Percentiles rank a stretch among this genome's conserved stretches.
Evolutionary conservation across 305 asterid genomes (phyloP).

Genomic region (Euphrasia arctica): DNA sequence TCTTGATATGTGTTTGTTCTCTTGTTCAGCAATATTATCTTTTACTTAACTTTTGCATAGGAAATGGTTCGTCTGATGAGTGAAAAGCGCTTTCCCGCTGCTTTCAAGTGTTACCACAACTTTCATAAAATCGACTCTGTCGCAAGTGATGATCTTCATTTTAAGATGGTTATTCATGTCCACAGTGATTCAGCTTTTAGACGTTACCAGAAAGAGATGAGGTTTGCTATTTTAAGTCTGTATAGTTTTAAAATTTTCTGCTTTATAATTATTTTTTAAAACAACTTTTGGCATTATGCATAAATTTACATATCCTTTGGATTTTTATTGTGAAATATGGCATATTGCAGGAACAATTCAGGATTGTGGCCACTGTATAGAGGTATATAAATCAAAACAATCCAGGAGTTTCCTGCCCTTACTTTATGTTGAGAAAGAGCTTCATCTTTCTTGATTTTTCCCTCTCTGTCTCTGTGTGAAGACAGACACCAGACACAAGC

Average conservation of each 20-base stretch:
- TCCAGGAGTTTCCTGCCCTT: background rate
- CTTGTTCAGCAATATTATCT: slow-evolving; percentile 16
- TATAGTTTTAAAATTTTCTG: slow-evolving; percentile 8
- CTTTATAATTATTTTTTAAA: slow-evolving; percentile 6
- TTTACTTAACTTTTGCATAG: slow-evolving; percentile 38
- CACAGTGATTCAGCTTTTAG: slow-evolving; percentile 90
- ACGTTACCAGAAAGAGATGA: slow-evolving; percentile 96
- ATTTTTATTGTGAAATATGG: slow-evolving; percentile 27
- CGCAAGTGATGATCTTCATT: slow-evolving; percentile 71
- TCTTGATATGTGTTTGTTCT: slow-evolving; percentile 19
- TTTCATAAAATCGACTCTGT: slow-evolving; percentile 59
- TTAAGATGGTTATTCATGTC: slow-evolving; percentile 96
- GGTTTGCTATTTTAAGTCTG: slow-evolving; percentile 42
- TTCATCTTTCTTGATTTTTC: background rate
- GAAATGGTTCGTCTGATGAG: slow-evolving; percentile 86
- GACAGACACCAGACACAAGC: too few relatives aligned
- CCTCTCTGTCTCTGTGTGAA: too few relatives aligned
- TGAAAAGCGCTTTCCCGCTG: slow-evolving; percentile 76
- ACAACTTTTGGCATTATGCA: slow-evolving; percentile 21
- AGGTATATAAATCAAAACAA: slow-evolving; percentile 45
- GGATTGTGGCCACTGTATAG: slow-evolving; percentile 98
- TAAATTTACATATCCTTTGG: slow-evolving; percentile 9
- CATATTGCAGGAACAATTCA: slow-evolving; percentile 70
- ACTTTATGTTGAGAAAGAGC: slow-evolving; percentile 6
- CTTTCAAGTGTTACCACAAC: slow-evolving; percentile 85